Evolutionary conservation across 257 asterid species (phyloP).

Genomic region (Capsicum rhomboideum): DNA sequence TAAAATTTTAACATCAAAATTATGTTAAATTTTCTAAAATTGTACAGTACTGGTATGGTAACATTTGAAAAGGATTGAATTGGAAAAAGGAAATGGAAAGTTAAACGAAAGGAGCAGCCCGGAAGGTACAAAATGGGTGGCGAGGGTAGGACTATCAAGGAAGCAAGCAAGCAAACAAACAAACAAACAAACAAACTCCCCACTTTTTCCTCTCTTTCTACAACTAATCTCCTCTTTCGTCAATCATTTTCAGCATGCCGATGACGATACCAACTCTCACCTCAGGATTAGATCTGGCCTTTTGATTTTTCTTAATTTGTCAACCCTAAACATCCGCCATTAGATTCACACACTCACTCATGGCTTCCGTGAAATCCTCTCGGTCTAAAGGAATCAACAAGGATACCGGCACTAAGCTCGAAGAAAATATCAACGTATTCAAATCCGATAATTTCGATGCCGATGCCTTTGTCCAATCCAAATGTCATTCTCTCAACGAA

Average conservation of each 20-base stretch:
- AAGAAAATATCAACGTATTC: constrained; percentile 90
- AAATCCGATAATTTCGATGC: constrained; percentile 90
- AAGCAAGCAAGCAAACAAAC: neutral
- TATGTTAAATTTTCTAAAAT: neutral
- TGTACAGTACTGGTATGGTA: neutral
- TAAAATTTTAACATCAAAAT: neutral
- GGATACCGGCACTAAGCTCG: constrained; percentile 67
- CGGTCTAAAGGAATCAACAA: constrained; percentile 54
- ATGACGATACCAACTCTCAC: neutral
- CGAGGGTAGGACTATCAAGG: neutral
- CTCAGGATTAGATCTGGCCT: neutral
- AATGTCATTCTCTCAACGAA: constrained; percentile 80
- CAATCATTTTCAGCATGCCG: constrained; percentile 1
- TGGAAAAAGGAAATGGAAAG: neutral
- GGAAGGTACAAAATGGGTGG: neutral
- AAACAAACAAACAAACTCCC: neutral
- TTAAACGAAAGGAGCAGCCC: neutral
- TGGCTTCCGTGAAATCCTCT: constrained; percentile 81
- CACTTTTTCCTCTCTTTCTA: neutral
- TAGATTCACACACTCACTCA: constrained; percentile 1
- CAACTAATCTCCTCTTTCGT: neutral
- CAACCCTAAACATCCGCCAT: neutral
- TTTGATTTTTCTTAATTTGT: neutral
- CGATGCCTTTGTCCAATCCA: constrained; percentile 77
- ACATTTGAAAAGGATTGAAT: neutral